phyloP scores from a whole-genome alignment of 345 rosid species.

The Balakata baccata region DNA sequence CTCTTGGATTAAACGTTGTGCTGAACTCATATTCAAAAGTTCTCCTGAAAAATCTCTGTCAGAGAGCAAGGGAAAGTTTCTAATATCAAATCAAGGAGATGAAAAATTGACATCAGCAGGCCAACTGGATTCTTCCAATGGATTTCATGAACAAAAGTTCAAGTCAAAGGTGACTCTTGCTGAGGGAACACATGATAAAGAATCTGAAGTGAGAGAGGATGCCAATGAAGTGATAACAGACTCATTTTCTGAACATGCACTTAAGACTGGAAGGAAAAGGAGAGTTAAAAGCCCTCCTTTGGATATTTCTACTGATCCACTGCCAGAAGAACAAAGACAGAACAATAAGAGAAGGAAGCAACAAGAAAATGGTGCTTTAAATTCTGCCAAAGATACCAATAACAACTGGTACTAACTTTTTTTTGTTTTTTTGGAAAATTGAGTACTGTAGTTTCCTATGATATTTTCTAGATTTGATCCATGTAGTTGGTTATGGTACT shows the following conservation, averaged over 20 bases:
- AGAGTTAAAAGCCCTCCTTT: conserved; percentile 33
- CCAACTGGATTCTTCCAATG: conserved; percentile 26
- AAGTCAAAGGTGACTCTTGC: conserved; percentile 21
- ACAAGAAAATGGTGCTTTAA: conserved; percentile 31
- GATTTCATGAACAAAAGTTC: conserved; percentile 20
- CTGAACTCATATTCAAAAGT: conserved; percentile 60
- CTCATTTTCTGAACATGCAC: conserved; percentile 36
- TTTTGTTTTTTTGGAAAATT: conserved; percentile 8
- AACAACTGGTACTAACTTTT: conserved; percentile 36
- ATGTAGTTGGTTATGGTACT: background rate
- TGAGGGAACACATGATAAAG: conserved; percentile 15
- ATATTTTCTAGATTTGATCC: background rate
- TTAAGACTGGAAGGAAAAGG: conserved; percentile 57
- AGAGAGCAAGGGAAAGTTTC: conserved; percentile 29
- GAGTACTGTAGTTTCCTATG: background rate
- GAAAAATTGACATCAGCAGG: conserved; percentile 19
- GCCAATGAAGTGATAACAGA: conserved; percentile 27
- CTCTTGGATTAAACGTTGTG: conserved; percentile 74
- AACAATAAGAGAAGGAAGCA: conserved; percentile 55
- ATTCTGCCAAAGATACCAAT: conserved; percentile 35
- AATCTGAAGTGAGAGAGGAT: conserved; percentile 25
- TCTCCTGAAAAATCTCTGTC: conserved; percentile 39
- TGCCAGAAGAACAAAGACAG: conserved; percentile 19
- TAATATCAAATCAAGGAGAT: conserved; percentile 24
- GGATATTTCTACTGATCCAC: conserved; percentile 28